Percentiles rank a stretch among this genome's conserved stretches.
These are phyloP conservation scores for Botryosphaeria dothidea DNA, from an alignment of 2,329 filamentous ascomycete genomes.

Conservation along the genomic window DNA sequence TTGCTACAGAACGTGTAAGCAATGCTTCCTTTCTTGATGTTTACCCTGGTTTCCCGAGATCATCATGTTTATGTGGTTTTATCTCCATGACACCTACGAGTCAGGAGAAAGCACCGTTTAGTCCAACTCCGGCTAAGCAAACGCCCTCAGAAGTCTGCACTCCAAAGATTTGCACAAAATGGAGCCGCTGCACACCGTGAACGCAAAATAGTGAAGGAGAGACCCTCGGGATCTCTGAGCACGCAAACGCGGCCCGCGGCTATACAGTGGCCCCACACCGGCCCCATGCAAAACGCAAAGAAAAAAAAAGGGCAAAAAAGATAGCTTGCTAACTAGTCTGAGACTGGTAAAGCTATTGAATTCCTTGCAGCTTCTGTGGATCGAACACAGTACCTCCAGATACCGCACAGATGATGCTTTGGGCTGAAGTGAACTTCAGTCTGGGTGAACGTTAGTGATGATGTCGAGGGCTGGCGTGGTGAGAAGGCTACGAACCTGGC, in stretches of 20 bases:
- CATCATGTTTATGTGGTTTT: too few species aligned
- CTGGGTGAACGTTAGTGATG: constrained; percentile 22
- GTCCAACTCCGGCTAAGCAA: too few species aligned
- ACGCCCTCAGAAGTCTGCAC: too few species aligned
- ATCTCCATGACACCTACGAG: too few species aligned
- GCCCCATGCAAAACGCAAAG: background rate
- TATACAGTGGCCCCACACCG: background rate
- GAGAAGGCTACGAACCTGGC: constrained; percentile 25
- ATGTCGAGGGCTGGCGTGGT: background rate
- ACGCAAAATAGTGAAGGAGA: too few species aligned
- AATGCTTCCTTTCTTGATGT: too few species aligned
- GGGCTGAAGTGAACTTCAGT: constrained; percentile 37
- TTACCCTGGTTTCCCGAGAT: too few species aligned
- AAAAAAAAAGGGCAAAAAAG: background rate
- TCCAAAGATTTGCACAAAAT: too few species aligned
- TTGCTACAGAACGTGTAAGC: too few species aligned
- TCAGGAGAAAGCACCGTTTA: too few species aligned
- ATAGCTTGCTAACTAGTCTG: background rate
- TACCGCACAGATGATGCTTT: constrained; percentile 29
- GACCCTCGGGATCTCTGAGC: too few species aligned
- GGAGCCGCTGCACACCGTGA: too few species aligned
- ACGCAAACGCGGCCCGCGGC: background rate
- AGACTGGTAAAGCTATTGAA: background rate
- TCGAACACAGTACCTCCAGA: constrained; percentile 42
- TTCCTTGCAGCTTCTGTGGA: constrained; percentile 35